Conservation (phyloP, 768 basidiomycete species). For the Lepiota brunneoincarnata region DNA sequence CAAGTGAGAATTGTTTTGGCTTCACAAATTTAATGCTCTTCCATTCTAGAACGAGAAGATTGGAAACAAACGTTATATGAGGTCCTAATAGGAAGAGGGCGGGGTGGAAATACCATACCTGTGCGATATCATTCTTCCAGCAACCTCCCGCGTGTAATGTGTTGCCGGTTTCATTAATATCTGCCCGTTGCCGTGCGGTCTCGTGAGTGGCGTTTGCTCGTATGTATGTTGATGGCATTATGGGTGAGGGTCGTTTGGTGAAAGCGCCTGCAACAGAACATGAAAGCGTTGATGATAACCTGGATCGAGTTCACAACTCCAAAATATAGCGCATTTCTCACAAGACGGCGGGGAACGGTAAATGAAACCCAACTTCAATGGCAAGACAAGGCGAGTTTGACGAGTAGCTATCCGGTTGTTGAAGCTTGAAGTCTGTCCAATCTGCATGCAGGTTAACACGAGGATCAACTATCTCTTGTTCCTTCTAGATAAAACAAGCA, state of each 20-base stretch:
- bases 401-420: background rate
- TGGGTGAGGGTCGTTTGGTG: background rate
- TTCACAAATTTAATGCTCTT: background rate
- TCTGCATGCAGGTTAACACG: conserved; percentile 14
- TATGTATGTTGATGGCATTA: background rate
- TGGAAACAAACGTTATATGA: background rate
- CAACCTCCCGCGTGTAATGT: background rate
- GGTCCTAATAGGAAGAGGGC: background rate
- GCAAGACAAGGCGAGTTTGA: background rate
- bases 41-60: background rate
- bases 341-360: background rate
- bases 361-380: background rate
- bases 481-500: conserved; percentile 14
- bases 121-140: background rate
- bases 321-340: background rate
- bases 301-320: background rate
- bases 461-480: conserved; percentile 12
- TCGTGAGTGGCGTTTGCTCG: conserved; percentile 11
- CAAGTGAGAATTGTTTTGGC: background rate
- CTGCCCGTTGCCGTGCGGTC: conserved; percentile 15
- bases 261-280: background rate
- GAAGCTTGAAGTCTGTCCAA: background rate
- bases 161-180: conserved; percentile 17
- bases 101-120: background rate
- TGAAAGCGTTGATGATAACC: background rate